Base-by-base conservation (phyloP, 169 alveolate genomes). In the Babesia ovata region DNA sequence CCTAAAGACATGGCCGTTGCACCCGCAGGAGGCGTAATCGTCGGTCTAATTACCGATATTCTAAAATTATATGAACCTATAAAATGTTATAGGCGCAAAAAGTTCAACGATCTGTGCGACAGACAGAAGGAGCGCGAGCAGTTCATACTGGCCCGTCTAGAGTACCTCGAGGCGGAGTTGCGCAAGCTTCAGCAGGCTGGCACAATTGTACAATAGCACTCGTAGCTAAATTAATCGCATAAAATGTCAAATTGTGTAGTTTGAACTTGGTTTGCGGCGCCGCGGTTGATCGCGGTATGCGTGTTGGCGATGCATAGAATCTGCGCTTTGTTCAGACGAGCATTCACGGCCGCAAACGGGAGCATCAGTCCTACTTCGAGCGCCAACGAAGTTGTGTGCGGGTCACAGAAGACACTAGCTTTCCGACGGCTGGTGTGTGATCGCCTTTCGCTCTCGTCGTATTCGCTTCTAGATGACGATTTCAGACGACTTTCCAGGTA, bases 401-500 rank as follows among this genome's bases (percentile, higher is more conserved):
- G 36, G 10, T 52, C 57, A 36, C 72, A 48, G 13, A 71, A 56
- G 45, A 42, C 42, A n/a, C 14, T 29, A 7, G 12, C 70, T 13
- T 61, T 61, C 54, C 50, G 70, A 19, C 50, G 54, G 33, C n/a
- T 36, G 70, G 70, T 61, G 24, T 16, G 61, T 21, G 69, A 77
- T 14, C 67, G 53, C 17, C 53, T 72, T n/a, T 61, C 76, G 28
- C 52, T 70, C 36, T 49, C 66, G 13, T 67, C 76, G 11, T 67
- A 67, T 49, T 17, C 39, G 17, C 44, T 50, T n/a, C 49, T 81
- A 0, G 88, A 81, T 48, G 88, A 81, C 33, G 75, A 81, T 17
- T 81, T 58, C 53, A 60, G 62, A 29, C 49, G 84, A 0, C 45
- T 81, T 21, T 50, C 88, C 17, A 63, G 88, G 88, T 81, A 63